Evolutionary conservation across 257 asterid species (phyloP).

Genomic region (Primulina huaijiensis): DNA sequence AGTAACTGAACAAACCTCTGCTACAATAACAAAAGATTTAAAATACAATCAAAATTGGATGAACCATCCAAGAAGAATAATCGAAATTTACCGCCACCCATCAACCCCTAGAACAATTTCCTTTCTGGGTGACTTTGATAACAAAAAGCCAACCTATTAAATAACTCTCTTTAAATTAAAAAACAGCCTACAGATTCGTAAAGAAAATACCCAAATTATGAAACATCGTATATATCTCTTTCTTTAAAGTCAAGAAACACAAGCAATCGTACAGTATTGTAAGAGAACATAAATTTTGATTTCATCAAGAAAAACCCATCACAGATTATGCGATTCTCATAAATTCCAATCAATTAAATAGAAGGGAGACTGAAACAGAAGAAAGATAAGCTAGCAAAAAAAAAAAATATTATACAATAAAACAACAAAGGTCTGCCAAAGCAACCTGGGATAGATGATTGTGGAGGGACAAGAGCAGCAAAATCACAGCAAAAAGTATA

Average conservation of each 20-base stretch:
- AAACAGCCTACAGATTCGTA: not conserved
- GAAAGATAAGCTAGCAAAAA: not conserved
- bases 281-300: constrained; percentile 15
- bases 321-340: constrained; percentile 15
- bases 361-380: not conserved
- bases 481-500: constrained; percentile 29
- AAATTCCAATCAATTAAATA: constrained; percentile 8
- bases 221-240: constrained; percentile 23
- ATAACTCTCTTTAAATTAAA: not conserved
- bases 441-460: constrained; percentile 31
- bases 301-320: constrained; percentile 17
- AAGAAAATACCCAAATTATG: constrained; percentile 1
- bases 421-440: constrained; percentile 23
- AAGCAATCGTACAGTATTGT: constrained; percentile 13
- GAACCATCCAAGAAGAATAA: not conserved
- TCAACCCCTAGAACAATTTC: not conserved
- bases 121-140: not conserved
- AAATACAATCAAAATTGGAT: constrained; percentile 20
- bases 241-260: constrained; percentile 30
- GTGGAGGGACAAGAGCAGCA: constrained; percentile 32
- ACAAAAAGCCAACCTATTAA: not conserved
- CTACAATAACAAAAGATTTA: constrained; percentile 24
- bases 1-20: constrained; percentile 22
- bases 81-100: not conserved
- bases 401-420: not conserved